Percentiles rank a stretch among this genome's conserved stretches.
These are phyloP conservation scores for Paramecium caudatum DNA, from an alignment of 73 alveolate species.

Conservation along the genomic window DNA sequence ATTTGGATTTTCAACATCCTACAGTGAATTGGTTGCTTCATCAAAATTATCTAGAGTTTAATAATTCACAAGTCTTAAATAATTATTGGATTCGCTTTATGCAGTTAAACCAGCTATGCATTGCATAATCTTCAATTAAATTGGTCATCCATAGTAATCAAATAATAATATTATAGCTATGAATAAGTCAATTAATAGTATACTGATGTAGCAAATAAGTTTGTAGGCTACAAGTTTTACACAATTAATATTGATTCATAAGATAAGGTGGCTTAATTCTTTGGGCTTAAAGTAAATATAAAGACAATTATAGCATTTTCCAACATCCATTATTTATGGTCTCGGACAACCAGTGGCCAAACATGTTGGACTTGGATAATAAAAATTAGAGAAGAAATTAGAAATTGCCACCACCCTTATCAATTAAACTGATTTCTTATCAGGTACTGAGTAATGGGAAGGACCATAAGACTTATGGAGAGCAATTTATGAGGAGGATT, in stretches of 20 bases:
- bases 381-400: neutral
- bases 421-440: neutral
- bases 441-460: conserved; percentile 60
- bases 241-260: conserved; percentile 8
- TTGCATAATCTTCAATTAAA: neutral
- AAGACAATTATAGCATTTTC: neutral
- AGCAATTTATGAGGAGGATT: conserved; percentile 4
- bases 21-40: conserved; percentile 1
- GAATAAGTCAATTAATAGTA: neutral
- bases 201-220: neutral
- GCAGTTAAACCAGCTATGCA: conserved; percentile 14
- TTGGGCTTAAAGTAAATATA: conserved; percentile 50
- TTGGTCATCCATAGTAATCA: conserved; percentile 46
- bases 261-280: conserved; percentile 32
- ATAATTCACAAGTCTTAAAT: conserved; percentile 29
- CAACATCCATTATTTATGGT: conserved; percentile 37
- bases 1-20: conserved; percentile 49
- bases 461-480: conserved; percentile 70
- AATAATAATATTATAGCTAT: neutral
- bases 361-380: conserved; percentile 30
- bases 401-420: neutral
- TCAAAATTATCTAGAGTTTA: neutral
- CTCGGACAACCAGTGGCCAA: conserved; percentile 27
- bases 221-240: conserved; percentile 24
- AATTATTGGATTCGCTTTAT: neutral